These are phyloP conservation scores for Eurotiales sp. DNA, from an alignment of 2,329 filamentous ascomycete species.

Conservation along the genomic window DNA sequence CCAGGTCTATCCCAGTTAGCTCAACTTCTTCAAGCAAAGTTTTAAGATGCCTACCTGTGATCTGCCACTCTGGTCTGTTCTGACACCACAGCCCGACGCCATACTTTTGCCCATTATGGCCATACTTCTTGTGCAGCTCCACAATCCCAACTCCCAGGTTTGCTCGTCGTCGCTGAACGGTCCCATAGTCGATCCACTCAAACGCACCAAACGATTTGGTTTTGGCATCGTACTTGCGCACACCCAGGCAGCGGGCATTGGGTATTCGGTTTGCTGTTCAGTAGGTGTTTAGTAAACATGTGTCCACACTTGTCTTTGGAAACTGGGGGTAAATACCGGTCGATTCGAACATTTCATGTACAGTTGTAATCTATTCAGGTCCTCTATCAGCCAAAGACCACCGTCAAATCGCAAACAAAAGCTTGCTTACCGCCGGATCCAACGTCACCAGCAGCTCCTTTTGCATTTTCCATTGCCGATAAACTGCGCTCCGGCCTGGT, in stretches of 20 bases:
- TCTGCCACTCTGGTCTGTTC: conserved; percentile 86
- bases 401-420: too few species aligned
- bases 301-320: neutral
- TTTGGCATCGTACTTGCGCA: conserved; percentile 70
- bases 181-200: conserved; percentile 76
- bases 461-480: conserved; percentile 75
- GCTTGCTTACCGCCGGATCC: conserved; percentile 60
- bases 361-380: conserved; percentile 53
- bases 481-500: conserved; percentile 69
- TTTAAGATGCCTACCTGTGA: conserved; percentile 64
- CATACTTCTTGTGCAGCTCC: conserved; percentile 71
- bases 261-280: conserved; percentile 59
- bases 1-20: too few species aligned
- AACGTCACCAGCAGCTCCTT: conserved; percentile 69
- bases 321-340: conserved; percentile 37
- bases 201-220: conserved; percentile 74
- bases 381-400: too few species aligned
- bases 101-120: conserved; percentile 63
- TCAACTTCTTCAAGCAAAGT: too few species aligned
- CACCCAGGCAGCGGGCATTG: conserved; percentile 71
- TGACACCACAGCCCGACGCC: conserved; percentile 82
- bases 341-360: conserved; percentile 76
- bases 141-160: conserved; percentile 83
- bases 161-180: conserved; percentile 73
- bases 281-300: neutral